A percentile compares a stretch with the other conserved stretches of the same genome.
Evolutionary conservation across 2,329 filamentous ascomycete species (phyloP).

Genomic region (Penicillium sp.): DNA sequence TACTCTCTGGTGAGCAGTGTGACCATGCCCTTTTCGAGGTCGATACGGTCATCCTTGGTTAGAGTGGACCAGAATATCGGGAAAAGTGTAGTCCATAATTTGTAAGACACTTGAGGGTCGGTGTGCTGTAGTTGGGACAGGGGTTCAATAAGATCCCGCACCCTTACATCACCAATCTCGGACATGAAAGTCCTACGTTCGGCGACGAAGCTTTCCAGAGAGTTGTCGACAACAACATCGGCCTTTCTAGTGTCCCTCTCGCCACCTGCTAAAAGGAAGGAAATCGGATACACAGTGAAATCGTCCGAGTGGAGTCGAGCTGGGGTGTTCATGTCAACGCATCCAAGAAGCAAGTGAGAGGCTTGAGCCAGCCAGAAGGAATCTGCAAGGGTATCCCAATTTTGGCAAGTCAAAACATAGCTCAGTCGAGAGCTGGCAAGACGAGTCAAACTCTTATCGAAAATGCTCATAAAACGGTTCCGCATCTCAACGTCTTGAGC

Average conservation of each 20-base stretch:
- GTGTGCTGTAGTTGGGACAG: conserved; percentile 87
- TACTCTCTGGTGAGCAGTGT: conserved; percentile 88
- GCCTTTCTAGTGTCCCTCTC: conserved; percentile 59
- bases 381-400: conserved; percentile 92
- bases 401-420: conserved; percentile 85
- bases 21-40: conserved; percentile 89
- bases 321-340: conserved; percentile 74
- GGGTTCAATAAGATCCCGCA: conserved; percentile 83
- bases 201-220: conserved; percentile 71
- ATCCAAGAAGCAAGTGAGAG: conserved; percentile 84
- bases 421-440: conserved; percentile 81
- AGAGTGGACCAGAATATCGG: conserved; percentile 90
- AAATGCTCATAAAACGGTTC: conserved; percentile 92
- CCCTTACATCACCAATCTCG: conserved; percentile 78
- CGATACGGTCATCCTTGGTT: conserved; percentile 77
- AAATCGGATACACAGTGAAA: conserved; percentile 69
- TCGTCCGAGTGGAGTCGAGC: conserved; percentile 78
- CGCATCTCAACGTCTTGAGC: conserved; percentile 95
- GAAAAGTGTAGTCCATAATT: conserved; percentile 87
- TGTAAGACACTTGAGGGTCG: conserved; percentile 72
- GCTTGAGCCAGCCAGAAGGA: conserved; percentile 97
- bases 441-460: conserved; percentile 90
- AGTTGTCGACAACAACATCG: conserved; percentile 70
- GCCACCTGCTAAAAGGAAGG: conserved; percentile 67
- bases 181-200: conserved; percentile 76